Base-by-base conservation (phyloP, 2,329 filamentous ascomycete genomes). In the Colletotrichum tropicicola region DNA sequence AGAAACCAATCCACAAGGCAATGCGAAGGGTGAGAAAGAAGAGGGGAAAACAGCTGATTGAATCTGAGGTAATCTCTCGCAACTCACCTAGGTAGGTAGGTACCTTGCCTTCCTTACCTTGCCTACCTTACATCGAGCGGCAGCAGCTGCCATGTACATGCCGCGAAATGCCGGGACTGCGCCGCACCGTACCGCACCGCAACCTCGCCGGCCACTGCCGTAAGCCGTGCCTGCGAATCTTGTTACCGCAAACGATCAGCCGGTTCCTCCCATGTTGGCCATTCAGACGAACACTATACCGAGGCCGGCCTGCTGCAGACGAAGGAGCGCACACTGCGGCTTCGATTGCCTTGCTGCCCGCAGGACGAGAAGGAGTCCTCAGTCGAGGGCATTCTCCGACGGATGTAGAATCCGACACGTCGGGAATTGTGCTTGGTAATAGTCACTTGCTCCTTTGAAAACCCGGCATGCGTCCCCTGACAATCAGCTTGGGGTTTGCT, bases 51-150 rank as follows among this genome's bases (percentile, higher is more conserved):
- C 47, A 30, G 43, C 35, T 65, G 44, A 41, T 32, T 19, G 43
- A 55, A 27, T 55, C 61, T 60, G 41, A 41, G 28, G 49, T 65
- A 41, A 51, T 51, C 57, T 61, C 28, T 32, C 43, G 41, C 51
- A 55, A 27, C 9, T 55, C 57, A 47, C 57, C 37, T 45, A n/a
- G 37, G 17, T 19, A 43, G 19, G 19, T 19, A 43, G 15, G 6
- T 43, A 4, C 6, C 12, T 12, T 13, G 8, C 19, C 39, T 41
- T 41, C 17, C n/a, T 15, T 19, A 43, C 10, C 3, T 21, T 17
- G 23, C 30, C 35, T 47, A 39, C 19, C 27, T n/a, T 43, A 17
- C 9, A 28, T 30, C 27, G 32, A 32, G 49, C n/a, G n/a, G 37
- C 49, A 55, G 32, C 32, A 15, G 32, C 13, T 23, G 52, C 27